A percentile compares a stretch with the other conserved stretches of the same genome.
phyloP scores from a whole-genome alignment of 192 early-diverging fungal species.

The Coemansia sp. region DNA sequence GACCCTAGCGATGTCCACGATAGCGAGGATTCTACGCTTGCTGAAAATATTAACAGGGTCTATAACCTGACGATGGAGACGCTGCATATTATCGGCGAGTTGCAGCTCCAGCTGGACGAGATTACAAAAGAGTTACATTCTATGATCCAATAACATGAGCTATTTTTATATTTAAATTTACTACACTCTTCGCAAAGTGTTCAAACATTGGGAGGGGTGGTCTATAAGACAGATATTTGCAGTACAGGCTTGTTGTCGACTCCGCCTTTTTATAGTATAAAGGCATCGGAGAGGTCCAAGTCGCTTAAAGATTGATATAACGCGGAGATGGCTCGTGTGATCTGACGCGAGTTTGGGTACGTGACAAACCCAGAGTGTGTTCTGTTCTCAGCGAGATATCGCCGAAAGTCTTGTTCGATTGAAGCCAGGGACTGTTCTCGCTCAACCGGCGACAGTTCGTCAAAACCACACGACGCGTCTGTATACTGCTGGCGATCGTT shows the following conservation, averaged over 20 bases:
- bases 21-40: conserved; percentile 15
- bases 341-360: conserved; percentile 1
- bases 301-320: neutral
- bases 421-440: too few relatives aligned
- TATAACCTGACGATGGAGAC: conserved; percentile 34
- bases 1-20: conserved; percentile 12
- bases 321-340: neutral
- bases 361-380: too few relatives aligned
- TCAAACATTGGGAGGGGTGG: too few relatives aligned
- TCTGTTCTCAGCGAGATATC: too few relatives aligned
- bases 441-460: too few relatives aligned
- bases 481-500: too few relatives aligned
- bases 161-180: conserved; percentile 1
- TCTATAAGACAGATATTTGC: too few relatives aligned
- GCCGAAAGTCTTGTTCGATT: too few relatives aligned
- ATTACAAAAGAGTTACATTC: conserved; percentile 34
- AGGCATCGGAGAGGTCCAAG: neutral
- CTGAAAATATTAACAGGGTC: conserved; percentile 34
- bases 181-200: neutral
- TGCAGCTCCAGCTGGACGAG: conserved; percentile 45
- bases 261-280: too few relatives aligned
- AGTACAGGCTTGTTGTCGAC: too few relatives aligned
- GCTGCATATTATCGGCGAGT: conserved; percentile 24
- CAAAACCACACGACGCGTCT: too few relatives aligned
- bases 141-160: conserved; percentile 18